Evolutionary conservation across 768 basidiomycete species (phyloP).

Genomic region (Kondoa subrosea): DNA sequence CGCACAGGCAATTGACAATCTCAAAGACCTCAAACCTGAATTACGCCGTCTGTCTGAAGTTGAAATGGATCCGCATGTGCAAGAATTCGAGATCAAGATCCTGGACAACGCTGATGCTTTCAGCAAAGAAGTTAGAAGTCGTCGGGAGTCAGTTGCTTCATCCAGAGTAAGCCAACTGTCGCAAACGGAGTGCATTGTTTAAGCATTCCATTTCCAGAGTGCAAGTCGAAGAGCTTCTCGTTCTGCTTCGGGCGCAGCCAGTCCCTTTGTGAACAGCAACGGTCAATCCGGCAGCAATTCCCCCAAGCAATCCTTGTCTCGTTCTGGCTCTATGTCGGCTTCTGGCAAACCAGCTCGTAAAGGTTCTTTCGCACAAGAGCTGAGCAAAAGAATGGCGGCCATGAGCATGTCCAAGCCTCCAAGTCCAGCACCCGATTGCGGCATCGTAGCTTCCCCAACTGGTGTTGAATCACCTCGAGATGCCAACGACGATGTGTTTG

Average conservation of each 20-base stretch:
- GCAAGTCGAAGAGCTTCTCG: background rate
- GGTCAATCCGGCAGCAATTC: background rate
- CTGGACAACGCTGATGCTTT: slow-evolving; percentile 52
- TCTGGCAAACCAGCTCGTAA: slow-evolving; percentile 13
- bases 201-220: background rate
- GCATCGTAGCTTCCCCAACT: background rate
- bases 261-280: background rate
- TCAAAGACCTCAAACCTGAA: slow-evolving; percentile 35
- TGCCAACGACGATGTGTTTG: slow-evolving; percentile 26
- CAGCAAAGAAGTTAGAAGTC: slow-evolving; percentile 39
- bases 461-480: slow-evolving; percentile 8
- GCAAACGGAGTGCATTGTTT: background rate
- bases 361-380: slow-evolving; percentile 19
- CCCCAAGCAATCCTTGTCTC: slow-evolving; percentile 1
- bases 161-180: slow-evolving; percentile 27
- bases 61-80: slow-evolving; percentile 27
- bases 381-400: slow-evolving; percentile 19
- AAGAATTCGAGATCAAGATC: slow-evolving; percentile 46
- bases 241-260: slow-evolving; percentile 9
- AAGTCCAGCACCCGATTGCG: background rate
- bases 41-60: slow-evolving; percentile 23
- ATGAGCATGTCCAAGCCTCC: slow-evolving; percentile 21
- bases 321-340: slow-evolving; percentile 4
- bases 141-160: slow-evolving; percentile 33
- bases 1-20: slow-evolving; percentile 53